These are phyloP conservation scores for Bassia scoparia DNA, from an alignment of 148 eudicot species.

Conservation along the genomic window DNA sequence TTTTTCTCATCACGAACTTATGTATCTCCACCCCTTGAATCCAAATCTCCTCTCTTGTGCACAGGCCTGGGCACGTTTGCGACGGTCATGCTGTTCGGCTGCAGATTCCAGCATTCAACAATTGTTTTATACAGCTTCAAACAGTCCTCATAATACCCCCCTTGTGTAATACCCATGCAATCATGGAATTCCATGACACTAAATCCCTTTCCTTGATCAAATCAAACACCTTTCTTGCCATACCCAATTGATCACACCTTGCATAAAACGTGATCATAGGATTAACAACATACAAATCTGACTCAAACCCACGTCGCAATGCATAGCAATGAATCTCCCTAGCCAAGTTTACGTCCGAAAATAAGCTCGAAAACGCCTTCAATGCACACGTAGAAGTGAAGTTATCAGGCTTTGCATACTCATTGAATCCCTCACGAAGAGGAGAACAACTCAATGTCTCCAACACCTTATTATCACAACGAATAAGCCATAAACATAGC, in stretches of 20 bases:
- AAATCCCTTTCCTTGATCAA: constrained; percentile 42
- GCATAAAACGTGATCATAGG: constrained; percentile 51
- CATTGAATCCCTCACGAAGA: constrained; percentile 16
- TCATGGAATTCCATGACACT: constrained; percentile 68
- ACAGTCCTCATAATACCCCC: constrained; percentile 53
- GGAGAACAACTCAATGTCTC: constrained; percentile 40
- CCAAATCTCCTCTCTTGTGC: constrained; percentile 58
- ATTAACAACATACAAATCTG: constrained; percentile 52
- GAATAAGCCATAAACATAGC: constrained; percentile 52
- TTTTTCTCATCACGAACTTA: constrained; percentile 33
- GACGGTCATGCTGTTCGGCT: constrained; percentile 44
- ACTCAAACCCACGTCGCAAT: constrained; percentile 42
- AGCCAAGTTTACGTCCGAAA: constrained; percentile 23
- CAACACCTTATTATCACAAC: constrained; percentile 12
- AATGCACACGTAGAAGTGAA: constrained; percentile 45
- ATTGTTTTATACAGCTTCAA: constrained; percentile 37
- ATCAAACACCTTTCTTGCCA: constrained; percentile 52
- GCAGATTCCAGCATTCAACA: constrained; percentile 34
- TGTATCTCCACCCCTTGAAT: constrained; percentile 56
- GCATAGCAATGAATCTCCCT: constrained; percentile 47
- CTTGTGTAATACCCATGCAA: constrained; percentile 58
- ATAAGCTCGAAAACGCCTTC: constrained; percentile 50
- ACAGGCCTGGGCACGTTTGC: constrained; percentile 56
- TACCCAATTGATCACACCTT: constrained; percentile 50
- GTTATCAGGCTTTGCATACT: constrained; percentile 37